A percentile compares a stretch with the other conserved stretches of the same genome.
These are phyloP conservation scores for Podospora pseudocomata DNA, from an alignment of 495 filamentous ascomycete genomes.

Conservation along the genomic window DNA sequence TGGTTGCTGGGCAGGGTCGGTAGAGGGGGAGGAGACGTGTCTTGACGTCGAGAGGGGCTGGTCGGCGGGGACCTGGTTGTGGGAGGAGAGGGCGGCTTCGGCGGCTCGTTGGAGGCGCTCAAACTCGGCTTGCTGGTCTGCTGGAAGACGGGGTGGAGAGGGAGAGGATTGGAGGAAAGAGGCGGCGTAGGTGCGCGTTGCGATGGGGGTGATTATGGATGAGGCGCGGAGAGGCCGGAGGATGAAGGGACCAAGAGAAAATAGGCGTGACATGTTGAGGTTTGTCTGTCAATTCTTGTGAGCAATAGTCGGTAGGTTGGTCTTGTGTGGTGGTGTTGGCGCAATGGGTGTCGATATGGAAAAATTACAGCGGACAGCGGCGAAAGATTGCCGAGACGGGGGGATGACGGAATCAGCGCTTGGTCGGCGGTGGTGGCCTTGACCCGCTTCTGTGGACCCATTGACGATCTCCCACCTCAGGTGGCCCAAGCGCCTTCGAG, in stretches of 20 bases:
- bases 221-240: slow-evolving; percentile 1
- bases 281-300: slow-evolving; percentile 7
- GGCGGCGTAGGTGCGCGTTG: slow-evolving; percentile 15
- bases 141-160: slow-evolving; percentile 77
- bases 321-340: neutral
- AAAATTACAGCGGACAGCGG: neutral
- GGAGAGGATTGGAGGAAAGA: slow-evolving; percentile 50
- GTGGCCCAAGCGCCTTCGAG: neutral
- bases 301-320: too few relatives aligned
- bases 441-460: slow-evolving; percentile 1
- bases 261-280: slow-evolving; percentile 20
- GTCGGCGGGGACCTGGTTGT: slow-evolving; percentile 16
- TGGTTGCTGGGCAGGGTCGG: neutral
- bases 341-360: neutral
- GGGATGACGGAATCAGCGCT: neutral
- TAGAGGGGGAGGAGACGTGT: neutral
- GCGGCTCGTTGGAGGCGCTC: slow-evolving; percentile 71
- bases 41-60: slow-evolving; percentile 4
- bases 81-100: slow-evolving; percentile 33
- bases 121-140: slow-evolving; percentile 88
- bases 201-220: slow-evolving; percentile 3
- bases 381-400: neutral
- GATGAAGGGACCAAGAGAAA: neutral
- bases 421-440: neutral
- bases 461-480: neutral